Evolutionary conservation across 352 stramenopile species (phyloP), one percentile per base, ranked within the genome.

Genomic region (Phytopythium oedochilum): DNA sequence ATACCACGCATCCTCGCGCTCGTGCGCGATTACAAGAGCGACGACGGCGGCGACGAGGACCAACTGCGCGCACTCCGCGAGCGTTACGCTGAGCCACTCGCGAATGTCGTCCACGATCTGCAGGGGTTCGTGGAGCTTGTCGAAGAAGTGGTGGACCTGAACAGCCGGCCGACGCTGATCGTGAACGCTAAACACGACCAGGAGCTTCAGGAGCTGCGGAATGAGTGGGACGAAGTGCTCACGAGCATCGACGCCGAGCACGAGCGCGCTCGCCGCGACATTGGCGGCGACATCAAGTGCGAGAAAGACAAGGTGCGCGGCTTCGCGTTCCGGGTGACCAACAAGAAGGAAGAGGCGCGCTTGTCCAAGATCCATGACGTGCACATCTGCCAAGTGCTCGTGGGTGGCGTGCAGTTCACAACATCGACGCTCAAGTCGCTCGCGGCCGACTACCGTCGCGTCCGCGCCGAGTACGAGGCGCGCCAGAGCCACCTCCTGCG

Each of bases 391-490:
- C 85, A 96, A 50, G 88, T 99, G 29, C 81, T 99, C 15, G 96
- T 97, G 50, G 99, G 98, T 66, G 97, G 97, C 14, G 89, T 99
- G 28, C 97, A 99, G 66, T 99, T 99, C 68, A 98, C 92, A 18
- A 99, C 95, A 14, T 89, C 78, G 11, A 88, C 86, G 55, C 75
- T 98, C 22, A 89, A 94, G 57, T 70, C 86, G 23, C 70, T 98
- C 0, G 91, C 86, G 0, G 66, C 73, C 0, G 83, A 93, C 12
- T 96, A 97, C 60, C 82, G 87, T 38, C 78, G 92, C 52, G 66
- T 97, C 18, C 75, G 87, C 11, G 50, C 51, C 2, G 89, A 98
- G 63, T 99, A 99, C 69, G 81, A 98, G 45, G 76, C 94, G 51
- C 81, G 88, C 22, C 96, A 99, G 47, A 48, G 66, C 15, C 80